Evolutionary conservation across 306 rosid species (phyloP).

Genomic region (Biancaea sappan): DNA sequence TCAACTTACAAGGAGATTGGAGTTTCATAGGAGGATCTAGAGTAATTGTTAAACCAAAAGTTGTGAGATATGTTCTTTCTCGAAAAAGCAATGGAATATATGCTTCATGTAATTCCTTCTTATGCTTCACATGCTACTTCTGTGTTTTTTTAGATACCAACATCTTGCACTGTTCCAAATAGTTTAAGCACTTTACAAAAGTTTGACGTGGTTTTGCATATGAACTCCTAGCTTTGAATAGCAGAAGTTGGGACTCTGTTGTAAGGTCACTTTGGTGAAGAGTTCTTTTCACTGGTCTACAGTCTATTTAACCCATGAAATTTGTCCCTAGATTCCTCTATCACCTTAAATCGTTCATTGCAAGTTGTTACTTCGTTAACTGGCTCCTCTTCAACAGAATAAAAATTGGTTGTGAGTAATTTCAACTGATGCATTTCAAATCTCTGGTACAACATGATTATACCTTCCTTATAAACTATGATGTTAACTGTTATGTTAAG

Average conservation of each 20-base stretch:
- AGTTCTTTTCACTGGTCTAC: neutral
- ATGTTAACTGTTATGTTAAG: constrained; percentile 1
- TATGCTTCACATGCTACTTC: constrained; percentile 5
- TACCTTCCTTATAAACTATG: constrained; percentile 2
- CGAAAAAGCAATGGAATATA: constrained; percentile 48
- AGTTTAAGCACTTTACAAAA: constrained; percentile 4
- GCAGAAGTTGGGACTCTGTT: constrained; percentile 17
- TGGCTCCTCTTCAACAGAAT: neutral
- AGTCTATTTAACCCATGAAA: neutral
- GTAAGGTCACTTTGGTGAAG: neutral
- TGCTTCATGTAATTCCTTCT: constrained; percentile 71
- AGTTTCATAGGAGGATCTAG: constrained; percentile 83
- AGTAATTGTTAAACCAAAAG: constrained; percentile 54
- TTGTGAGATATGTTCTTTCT: constrained; percentile 43
- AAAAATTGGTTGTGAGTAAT: neutral
- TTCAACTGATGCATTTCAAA: neutral
- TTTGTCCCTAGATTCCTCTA: constrained; percentile 4
- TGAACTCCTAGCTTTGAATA: neutral
- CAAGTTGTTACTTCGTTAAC: neutral
- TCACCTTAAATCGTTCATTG: neutral
- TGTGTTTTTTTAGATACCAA: neutral
- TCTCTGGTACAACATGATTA: neutral
- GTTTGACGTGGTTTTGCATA: constrained; percentile 22
- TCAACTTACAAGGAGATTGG: constrained; percentile 53
- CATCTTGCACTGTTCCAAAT: constrained; percentile 12